These are phyloP conservation scores for Rhizopogon vesiculosus DNA, from an alignment of 768 basidiomycete genomes.

Conservation along the genomic window DNA sequence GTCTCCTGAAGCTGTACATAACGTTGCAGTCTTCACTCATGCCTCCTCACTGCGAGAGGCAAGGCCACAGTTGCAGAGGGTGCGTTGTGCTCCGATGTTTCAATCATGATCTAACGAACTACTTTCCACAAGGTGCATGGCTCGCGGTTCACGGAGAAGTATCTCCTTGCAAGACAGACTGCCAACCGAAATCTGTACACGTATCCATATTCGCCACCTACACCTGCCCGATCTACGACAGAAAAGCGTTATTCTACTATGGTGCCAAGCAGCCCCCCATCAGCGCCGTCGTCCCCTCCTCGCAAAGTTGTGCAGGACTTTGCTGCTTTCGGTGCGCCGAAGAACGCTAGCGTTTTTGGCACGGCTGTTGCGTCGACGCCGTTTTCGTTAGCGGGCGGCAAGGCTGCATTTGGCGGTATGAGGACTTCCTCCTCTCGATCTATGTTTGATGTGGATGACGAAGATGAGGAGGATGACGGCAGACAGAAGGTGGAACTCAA, in stretches of 20 bases:
- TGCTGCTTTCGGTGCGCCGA: constrained; percentile 76
- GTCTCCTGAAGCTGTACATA: constrained; percentile 83
- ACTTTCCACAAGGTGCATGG: constrained; percentile 65
- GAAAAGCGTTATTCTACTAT: constrained; percentile 30
- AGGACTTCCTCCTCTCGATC: constrained; percentile 36
- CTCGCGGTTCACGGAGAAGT: constrained; percentile 97
- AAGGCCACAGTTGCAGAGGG: constrained; percentile 73
- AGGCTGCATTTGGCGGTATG: constrained; percentile 82
- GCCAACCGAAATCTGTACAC: constrained; percentile 48
- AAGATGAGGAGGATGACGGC: constrained; percentile 64
- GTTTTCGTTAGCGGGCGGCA: constrained; percentile 72
- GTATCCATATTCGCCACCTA: constrained; percentile 49
- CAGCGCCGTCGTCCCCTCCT: constrained; percentile 54
- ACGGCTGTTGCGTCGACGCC: constrained; percentile 81
- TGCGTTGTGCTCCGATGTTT: constrained; percentile 28
- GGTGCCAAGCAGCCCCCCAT: constrained; percentile 22
- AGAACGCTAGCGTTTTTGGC: constrained; percentile 74
- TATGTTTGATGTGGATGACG: constrained; percentile 56
- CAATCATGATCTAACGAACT: constrained; percentile 1
- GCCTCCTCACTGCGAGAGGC: constrained; percentile 70
- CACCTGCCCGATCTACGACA: constrained; percentile 37
- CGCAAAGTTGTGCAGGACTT: constrained; percentile 89
- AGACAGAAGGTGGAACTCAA: constrained; percentile 71
- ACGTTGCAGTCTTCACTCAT: constrained; percentile 80
- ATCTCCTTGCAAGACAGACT: constrained; percentile 69